These are phyloP conservation scores for Harrya chromipes DNA, from an alignment of 768 basidiomycete species.

Conservation along the genomic window DNA sequence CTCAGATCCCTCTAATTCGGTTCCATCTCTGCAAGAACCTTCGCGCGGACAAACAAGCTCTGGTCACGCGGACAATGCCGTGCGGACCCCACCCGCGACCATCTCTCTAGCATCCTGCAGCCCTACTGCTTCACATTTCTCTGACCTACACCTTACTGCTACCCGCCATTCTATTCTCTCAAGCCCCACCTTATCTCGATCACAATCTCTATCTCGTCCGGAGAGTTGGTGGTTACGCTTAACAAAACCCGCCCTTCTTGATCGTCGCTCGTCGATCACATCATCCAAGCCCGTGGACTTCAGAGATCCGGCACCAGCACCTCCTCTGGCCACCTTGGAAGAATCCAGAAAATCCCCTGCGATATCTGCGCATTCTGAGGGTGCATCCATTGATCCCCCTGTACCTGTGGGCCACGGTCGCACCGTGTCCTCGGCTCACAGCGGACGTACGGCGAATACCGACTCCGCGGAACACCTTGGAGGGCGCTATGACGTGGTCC, in stretches of 20 bases:
- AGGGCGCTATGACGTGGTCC: conserved; percentile 66
- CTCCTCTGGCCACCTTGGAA: conserved; percentile 57
- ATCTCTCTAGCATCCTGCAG: conserved; percentile 21
- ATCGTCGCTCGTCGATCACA: conserved; percentile 48
- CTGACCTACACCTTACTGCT: conserved; percentile 29
- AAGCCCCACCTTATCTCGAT: conserved; percentile 38
- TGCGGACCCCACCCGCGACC: conserved; percentile 10
- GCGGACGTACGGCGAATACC: conserved; percentile 61
- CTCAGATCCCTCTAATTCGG: conserved; percentile 23
- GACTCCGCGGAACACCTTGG: conserved; percentile 65
- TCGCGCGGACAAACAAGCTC: conserved; percentile 24
- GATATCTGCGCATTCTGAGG: conserved; percentile 13
- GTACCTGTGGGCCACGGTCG: conserved; percentile 27
- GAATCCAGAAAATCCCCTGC: conserved; percentile 33
- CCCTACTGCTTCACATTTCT: conserved; percentile 20
- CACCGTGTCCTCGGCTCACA: conserved; percentile 49
- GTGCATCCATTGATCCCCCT: conserved; percentile 10
- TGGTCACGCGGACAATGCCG: conserved; percentile 27
- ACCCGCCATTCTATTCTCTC: conserved; percentile 42
- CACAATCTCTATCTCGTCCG: conserved; percentile 55
- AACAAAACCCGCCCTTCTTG: conserved; percentile 60
- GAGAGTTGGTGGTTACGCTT: conserved; percentile 82
- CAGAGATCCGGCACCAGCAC: conserved; percentile 78
- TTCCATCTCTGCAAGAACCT: conserved; percentile 22
- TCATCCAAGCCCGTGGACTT: conserved; percentile 47